Evolutionary conservation across 1,284 basidiomycete species (phyloP).

Genomic region (Malassezia nana): DNA sequence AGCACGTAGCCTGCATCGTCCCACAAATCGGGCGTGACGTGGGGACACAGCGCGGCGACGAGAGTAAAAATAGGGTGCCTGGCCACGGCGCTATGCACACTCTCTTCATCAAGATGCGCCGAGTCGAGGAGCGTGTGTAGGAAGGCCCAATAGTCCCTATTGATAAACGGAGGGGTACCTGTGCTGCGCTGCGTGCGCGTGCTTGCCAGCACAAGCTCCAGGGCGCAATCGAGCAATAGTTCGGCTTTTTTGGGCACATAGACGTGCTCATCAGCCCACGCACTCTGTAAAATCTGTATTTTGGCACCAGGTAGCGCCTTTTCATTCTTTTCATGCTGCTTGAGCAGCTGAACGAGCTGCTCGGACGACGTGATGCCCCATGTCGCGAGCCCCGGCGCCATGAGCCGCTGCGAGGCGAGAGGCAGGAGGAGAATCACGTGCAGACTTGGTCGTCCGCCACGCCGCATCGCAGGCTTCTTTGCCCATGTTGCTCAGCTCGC

Average conservation of each 20-base stretch:
- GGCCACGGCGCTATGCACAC: conserved; percentile 2
- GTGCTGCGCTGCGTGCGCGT: conserved; percentile 15
- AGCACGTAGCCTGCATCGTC: background rate
- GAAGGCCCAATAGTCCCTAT: conserved; percentile 23
- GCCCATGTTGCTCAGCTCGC: conserved; percentile 21
- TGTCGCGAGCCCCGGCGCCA: conserved; percentile 14
- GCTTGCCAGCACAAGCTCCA: conserved; percentile 24
- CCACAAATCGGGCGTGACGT: background rate
- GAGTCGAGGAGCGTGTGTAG: conserved; percentile 12
- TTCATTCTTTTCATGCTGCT: conserved; percentile 10
- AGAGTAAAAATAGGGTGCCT: conserved; percentile 8
- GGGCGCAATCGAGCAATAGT: conserved; percentile 25
- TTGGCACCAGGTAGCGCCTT: conserved; percentile 4
- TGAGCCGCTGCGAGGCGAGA: background rate
- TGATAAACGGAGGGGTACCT: background rate
- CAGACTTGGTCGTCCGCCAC: background rate
- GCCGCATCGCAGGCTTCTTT: background rate
- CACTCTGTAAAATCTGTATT: conserved; percentile 20
- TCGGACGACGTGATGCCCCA: conserved; percentile 33
- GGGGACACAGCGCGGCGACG: background rate
- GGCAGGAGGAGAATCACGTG: background rate
- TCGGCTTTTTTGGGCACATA: conserved; percentile 30
- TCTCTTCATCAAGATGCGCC: background rate
- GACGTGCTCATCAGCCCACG: conserved; percentile 20
- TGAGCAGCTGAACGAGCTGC: conserved; percentile 32